Evolutionary conservation across 2,329 filamentous ascomycete genomes (phyloP), one percentile per base, ranked within the genome.

Genomic region (Phoma sp.): DNA sequence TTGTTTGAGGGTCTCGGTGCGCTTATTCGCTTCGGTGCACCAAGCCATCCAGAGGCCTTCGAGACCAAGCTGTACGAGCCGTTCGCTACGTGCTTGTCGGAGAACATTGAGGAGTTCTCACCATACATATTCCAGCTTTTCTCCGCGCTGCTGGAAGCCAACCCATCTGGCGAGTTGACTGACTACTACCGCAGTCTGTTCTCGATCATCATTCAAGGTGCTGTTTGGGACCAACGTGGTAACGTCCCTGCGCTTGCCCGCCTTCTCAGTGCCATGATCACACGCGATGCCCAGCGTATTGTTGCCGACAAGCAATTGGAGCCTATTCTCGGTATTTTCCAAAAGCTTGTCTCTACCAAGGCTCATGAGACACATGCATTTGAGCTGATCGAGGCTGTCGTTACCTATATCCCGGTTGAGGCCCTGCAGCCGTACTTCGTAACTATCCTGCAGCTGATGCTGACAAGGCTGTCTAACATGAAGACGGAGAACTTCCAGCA

Each of bases 71-170:
- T 99, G 2, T 97, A 95, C 80, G 82, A 86, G 48, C 90, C 93
- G 1, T 95, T 98, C 72, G 88, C 91, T 53, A 82, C 83, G 51
- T 88, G 97, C 45, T 82, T 99, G 29, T 83, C 86, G 18, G 88
- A 90, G 60, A 91, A 95, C 67, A 88, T 98, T 24, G 88, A 92
- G 62, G 95, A 99, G 77, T 99, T 99, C 71, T 89, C 91, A 70
- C 95, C 93, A 4, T 99, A 98, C 66, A 87, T 98, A 48, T 96
- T 99, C 82, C 95, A 99, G 73, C 85, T 99, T 32, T 90, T 98
- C 60, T 91, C 93, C 2, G 90, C 93, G 47, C 84, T 99, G 11
- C 83, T 99, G 3, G 93, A 98, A 76, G 86, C 89, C 7, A 93
- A 95, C 66, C 89, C 91, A 0, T 83, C 88, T 0, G 88, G 86